A percentile compares a stretch with the other conserved stretches of the same genome.
phyloP scores from a whole-genome alignment of 2,329 filamentous ascomycete species.

The Akanthomyces uredinophilus region DNA sequence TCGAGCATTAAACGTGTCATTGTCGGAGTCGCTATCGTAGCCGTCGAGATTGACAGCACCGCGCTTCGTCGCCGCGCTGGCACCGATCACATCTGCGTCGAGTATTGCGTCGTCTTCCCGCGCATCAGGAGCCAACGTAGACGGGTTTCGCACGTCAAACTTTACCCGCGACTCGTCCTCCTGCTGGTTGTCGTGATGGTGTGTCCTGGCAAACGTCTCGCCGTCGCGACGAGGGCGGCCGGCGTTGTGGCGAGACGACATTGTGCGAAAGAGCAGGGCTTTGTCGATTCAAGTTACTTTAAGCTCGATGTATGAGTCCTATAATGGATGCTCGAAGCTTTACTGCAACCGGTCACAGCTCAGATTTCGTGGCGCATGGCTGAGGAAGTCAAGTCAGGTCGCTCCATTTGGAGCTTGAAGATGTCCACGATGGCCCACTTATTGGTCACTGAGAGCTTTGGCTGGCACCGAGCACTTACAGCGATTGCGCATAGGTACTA shows the following conservation, averaged over 20 bases:
- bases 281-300: background rate
- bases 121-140: slow-evolving; percentile 78
- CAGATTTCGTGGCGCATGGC: background rate
- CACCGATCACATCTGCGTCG: slow-evolving; percentile 89
- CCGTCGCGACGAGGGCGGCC: slow-evolving; percentile 78
- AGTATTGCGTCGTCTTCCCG: slow-evolving; percentile 67
- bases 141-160: slow-evolving; percentile 93
- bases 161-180: slow-evolving; percentile 68
- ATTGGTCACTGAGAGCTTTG: background rate
- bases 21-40: slow-evolving; percentile 90
- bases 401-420: background rate
- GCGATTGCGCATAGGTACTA: background rate
- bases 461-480: background rate
- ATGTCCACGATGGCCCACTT: slow-evolving; percentile 1
- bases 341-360: background rate
- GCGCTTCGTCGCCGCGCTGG: slow-evolving; percentile 71
- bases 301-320: background rate
- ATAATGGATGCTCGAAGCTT: background rate
- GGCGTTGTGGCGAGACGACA: slow-evolving; percentile 56
- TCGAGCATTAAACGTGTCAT: slow-evolving; percentile 79
- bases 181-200: slow-evolving; percentile 52
- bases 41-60: slow-evolving; percentile 95
- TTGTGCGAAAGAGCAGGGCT: slow-evolving; percentile 23
- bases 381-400: background rate
- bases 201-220: slow-evolving; percentile 72